Evolutionary conservation across 2,329 filamentous ascomycete genomes (phyloP).

Genomic region (Colletotrichum horii): DNA sequence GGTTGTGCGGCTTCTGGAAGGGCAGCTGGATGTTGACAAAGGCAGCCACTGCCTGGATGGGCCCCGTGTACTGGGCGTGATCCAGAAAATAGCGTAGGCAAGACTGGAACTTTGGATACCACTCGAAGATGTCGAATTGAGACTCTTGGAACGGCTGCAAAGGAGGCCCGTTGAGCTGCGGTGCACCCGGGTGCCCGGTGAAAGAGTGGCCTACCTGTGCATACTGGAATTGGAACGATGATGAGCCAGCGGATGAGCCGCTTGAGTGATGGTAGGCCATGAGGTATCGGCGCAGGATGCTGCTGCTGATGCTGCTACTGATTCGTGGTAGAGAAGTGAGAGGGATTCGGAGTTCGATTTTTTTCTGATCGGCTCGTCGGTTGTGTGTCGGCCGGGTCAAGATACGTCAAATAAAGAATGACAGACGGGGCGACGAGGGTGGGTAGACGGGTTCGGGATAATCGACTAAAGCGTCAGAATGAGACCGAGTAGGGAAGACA

Average conservation of each 20-base stretch:
- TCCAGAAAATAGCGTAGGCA: slow-evolving; percentile 93
- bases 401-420: neutral
- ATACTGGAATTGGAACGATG: slow-evolving; percentile 14
- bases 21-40: slow-evolving; percentile 93
- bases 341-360: neutral
- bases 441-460: neutral
- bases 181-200: neutral
- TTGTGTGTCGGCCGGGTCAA: neutral
- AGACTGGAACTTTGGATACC: slow-evolving; percentile 89
- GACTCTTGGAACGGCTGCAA: slow-evolving; percentile 50
- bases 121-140: slow-evolving; percentile 83
- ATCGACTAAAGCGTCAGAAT: neutral
- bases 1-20: slow-evolving; percentile 69
- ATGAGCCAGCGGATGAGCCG: slow-evolving; percentile 7
- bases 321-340: neutral
- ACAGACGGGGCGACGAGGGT: neutral
- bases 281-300: neutral
- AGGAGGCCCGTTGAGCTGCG: slow-evolving; percentile 13
- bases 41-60: slow-evolving; percentile 86
- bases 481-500: neutral
- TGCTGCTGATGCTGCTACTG: neutral
- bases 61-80: slow-evolving; percentile 81
- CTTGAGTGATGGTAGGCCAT: slow-evolving; percentile 17
- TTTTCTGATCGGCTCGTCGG: neutral
- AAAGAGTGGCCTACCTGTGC: slow-evolving; percentile 22